Base-by-base conservation (phyloP, 208 protist genomes). In the Wallacemonas sp. region DNA sequence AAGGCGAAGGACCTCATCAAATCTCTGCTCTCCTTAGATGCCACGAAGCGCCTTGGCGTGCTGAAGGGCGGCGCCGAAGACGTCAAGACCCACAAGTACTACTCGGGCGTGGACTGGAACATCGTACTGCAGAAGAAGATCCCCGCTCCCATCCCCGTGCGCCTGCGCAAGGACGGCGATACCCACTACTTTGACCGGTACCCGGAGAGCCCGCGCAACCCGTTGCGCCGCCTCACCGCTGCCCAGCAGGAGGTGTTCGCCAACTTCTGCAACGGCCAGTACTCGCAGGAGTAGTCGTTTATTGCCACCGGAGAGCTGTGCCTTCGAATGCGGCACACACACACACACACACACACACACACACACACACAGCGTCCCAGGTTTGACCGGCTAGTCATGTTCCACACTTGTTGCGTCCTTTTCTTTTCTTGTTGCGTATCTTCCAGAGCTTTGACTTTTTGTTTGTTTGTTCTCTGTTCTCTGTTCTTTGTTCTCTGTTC, bases 11-110 rank as follows among this genome's bases (percentile, higher is more conserved):
- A 96, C 52, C 73, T 98, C 36, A 89, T 98, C 61, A 84, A 82
- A 46, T 79, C 76, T 39, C 76, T 98, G 29, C 76, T 98, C 16
- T 72, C 79, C 14, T 67, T 93, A 50, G 91, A 97, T 66, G 84
- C 77, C 29, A 87, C 77, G 29, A 95, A 94, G 67, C 86, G 93
- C 7, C 78, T 97, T n/a, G 98, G 98, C 48, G 90, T 62, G 23
- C 71, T 97, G 28, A 88, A 95, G 55, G 76, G 76, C 38, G 97
- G 97, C 2, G 89, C 86, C 8, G 65, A 92, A 36, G 98, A 99
- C 70, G 90, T 99, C 61, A 99, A 98, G 78, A 72, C 85, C 54
- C 98, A 99, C 84, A 93, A 95, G 57, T 99, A 97, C 82, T 99
- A 98, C 77, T 77, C 66, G 41, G 88, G 87, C 32, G 89, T 99